phyloP scores from a whole-genome alignment of 2,329 filamentous ascomycete genomes.

The Periconia macrospinosa region DNA sequence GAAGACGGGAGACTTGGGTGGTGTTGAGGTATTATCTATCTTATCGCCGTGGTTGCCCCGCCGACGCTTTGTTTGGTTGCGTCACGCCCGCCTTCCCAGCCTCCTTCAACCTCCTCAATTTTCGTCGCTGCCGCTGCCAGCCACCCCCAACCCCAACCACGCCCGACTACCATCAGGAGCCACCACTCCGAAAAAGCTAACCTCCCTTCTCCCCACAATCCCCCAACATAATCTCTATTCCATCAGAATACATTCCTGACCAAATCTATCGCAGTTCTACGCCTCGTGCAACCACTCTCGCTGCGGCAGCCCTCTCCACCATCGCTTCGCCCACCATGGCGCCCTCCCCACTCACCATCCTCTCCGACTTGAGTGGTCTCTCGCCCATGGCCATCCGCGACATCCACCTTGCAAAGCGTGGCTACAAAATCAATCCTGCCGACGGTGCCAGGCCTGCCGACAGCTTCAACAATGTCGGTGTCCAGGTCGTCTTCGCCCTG shows the following conservation, averaged over 20 bases:
- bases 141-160: not conserved
- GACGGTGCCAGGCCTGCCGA: conserved; percentile 39
- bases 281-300: not conserved
- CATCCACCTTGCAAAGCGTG: not conserved
- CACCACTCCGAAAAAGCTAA: not conserved
- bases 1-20: not conserved
- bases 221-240: not conserved
- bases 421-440: conserved; percentile 27
- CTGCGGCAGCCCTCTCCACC: not conserved
- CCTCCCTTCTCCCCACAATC: not conserved
- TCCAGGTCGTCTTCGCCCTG: conserved; percentile 84
- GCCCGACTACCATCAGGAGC: not conserved
- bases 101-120: conserved; percentile 2
- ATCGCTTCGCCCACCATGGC: not conserved
- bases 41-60: not conserved
- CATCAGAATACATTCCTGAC: not conserved
- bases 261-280: not conserved
- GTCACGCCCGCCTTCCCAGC: not conserved
- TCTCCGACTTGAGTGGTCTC: not conserved
- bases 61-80: conserved; percentile 1
- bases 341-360: conserved; percentile 1
- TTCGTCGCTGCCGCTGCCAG: not conserved
- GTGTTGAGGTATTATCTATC: not conserved
- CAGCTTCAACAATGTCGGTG: conserved; percentile 56
- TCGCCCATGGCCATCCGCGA: conserved; percentile 1